A percentile compares a stretch with the other conserved stretches of the same genome.
Evolutionary conservation across 345 rosid genomes (phyloP).

Genomic region (Noccaea caerulescens): DNA sequence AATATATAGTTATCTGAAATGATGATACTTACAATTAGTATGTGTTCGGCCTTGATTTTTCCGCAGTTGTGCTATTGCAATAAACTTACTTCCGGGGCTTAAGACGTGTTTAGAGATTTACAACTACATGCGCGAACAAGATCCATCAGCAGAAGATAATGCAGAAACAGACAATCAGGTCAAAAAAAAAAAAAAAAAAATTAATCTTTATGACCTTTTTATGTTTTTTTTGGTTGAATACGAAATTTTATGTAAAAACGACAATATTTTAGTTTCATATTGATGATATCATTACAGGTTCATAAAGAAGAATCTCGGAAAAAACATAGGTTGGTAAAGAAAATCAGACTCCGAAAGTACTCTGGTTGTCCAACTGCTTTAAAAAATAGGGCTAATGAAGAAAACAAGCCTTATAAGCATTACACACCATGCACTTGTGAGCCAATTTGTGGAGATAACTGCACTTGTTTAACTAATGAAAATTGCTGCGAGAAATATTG

Average conservation of each 20-base stretch:
- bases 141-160: constrained; percentile 7
- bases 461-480: constrained; percentile 68
- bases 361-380: constrained; percentile 77
- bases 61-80: constrained; percentile 84
- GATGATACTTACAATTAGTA: constrained; percentile 1
- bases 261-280: background rate
- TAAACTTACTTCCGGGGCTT: constrained; percentile 70
- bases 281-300: constrained; percentile 22
- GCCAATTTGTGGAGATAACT: constrained; percentile 78
- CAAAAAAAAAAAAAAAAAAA: background rate
- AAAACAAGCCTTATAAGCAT: constrained; percentile 64
- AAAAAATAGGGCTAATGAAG: constrained; percentile 69
- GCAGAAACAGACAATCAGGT: constrained; percentile 25
- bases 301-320: constrained; percentile 17
- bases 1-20: background rate
- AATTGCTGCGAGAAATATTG: constrained; percentile 97
- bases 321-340: constrained; percentile 57
- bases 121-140: constrained; percentile 64
- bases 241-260: background rate
- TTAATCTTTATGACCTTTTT: too few relatives aligned
- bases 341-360: constrained; percentile 64
- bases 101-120: constrained; percentile 85
- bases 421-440: constrained; percentile 93
- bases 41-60: background rate
- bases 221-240: too few relatives aligned